A percentile compares a stretch with the other conserved stretches of the same genome.
Evolutionary conservation across 345 rosid species (phyloP).

Genomic region (Nephelium lappaceum): DNA sequence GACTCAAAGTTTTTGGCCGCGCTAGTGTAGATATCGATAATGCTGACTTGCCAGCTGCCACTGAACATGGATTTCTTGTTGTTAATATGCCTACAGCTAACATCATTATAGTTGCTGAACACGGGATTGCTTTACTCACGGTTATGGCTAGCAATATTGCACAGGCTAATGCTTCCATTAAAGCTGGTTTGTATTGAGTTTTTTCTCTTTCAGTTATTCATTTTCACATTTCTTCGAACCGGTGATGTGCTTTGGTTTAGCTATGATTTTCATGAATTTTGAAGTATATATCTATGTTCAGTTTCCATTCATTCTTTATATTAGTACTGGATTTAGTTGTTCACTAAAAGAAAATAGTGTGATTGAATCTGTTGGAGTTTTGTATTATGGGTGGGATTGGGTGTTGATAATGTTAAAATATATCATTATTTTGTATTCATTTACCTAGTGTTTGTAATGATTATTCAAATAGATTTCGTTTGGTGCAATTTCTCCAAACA

Average conservation of each 20-base stretch:
- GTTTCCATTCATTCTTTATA: not conserved
- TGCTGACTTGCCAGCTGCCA: conserved; percentile 90
- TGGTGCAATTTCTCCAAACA: too few species aligned
- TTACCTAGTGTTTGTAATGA: too few species aligned
- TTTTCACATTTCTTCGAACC: not conserved
- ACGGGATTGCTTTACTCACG: conserved; percentile 85
- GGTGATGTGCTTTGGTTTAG: conserved; percentile 2
- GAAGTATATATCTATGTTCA: not conserved
- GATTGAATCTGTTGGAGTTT: not conserved
- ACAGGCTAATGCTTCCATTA: conserved; percentile 83
- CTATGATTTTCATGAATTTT: not conserved
- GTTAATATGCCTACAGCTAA: conserved; percentile 94
- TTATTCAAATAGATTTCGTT: too few species aligned
- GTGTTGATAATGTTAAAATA: too few species aligned
- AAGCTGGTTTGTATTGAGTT: conserved; percentile 64
- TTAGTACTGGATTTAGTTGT: too few species aligned
- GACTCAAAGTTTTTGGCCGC: conserved; percentile 84
- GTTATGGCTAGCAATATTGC: conserved; percentile 92
- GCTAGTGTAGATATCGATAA: conserved; percentile 96
- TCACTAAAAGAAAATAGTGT: not conserved
- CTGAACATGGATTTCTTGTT: conserved; percentile 85
- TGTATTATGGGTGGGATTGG: not conserved
- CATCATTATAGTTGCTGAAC: conserved; percentile 90
- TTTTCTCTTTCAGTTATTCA: not conserved
- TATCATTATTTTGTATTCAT: too few species aligned